Evolutionary conservation across 1,139 yeast genomes (phyloP), one percentile per base, ranked within the genome.

Genomic region (Nakaseomyces kungkrabaensis): DNA sequence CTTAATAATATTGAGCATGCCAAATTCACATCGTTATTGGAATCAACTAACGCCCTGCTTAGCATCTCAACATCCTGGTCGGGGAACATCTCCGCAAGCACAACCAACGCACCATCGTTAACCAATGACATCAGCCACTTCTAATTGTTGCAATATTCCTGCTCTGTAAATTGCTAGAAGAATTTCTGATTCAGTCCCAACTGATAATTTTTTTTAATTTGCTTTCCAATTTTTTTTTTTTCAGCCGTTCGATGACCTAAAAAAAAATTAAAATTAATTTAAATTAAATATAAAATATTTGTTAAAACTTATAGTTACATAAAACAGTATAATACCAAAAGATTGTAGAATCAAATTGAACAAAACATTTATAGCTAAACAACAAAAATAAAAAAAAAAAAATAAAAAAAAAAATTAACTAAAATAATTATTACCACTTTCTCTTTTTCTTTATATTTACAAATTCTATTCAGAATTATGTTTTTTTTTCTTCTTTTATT

Each of bases 1-100:
- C 64, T 57, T 13, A 64, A 48, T 13, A 64, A 34, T 46, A 63
- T 59, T 1, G 61, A 51, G 11, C 60, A 53, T 7, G 67, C 61
- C n/a, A 56, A 45, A 13, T 59, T 59, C 5, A 62, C 17, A 49
- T 63, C 59, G 37, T 54, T 53, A 10, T 55, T 42, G 6, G 65
- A 52, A 34, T 59, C 55, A 25, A 48, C 45, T 5, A 63, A 37
- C 1, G 62, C 58, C 8, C 48, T 49, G 6, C 34, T 17, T n/a
- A 63, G 40, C 9, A 34, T 47, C 2, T 47, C 47, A 1, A 51
- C 43, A 7, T 47, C 40, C 34, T 48, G 46, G 31, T 55, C 51
- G 4, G 67, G 66, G 48, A 62, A 63, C 46, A 62, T 47, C 32
- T 55, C 48, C 38, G 40, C 44, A 38, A 58, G 41, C 34, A 32